Base-by-base conservation (phyloP, 495 filamentous ascomycete species). In the Chaetomium tenue region DNA sequence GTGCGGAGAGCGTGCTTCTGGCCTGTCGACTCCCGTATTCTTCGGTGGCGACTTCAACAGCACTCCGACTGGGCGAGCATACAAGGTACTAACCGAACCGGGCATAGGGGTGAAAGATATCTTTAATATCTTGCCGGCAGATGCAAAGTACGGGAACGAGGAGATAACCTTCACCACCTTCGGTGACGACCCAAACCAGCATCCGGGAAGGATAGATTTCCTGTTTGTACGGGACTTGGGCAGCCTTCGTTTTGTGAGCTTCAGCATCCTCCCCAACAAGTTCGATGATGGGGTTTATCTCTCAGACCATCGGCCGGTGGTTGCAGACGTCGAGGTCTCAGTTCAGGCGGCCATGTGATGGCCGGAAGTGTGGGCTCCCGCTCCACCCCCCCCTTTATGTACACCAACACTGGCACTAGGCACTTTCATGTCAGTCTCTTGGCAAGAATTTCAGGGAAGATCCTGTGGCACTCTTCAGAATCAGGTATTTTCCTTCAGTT, bases 11-110 rank as follows among this genome's bases (percentile, higher is more conserved):
- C 4, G 22, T 2, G 22, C 46, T 7, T 4, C 18, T 11, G 47
- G 2, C 53, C 63, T 0, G 26, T 53, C 0, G 11, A 60, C 70
- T 42, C 82, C 83, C 0, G 77, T 90, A 2, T 85, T 92, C 53
- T 77, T 96, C 25, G 82, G 84, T 0, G 92, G 91, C 12, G 91
- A 95, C 71, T 85, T 95, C 72, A 95, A 95, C 72, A 90, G 87
- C 66, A 79, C 88, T 57, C 84, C 85, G 0, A 72, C 72, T 13
- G 82, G 84, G 56, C 82, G 84, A 57, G 91, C 90, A 5, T 92
- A 94, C 70, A 72, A 75, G 50, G 77, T 83, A 25, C 67, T 93
- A 53, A 71, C 68, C 8, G 59, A 51, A 22, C 61, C 71, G 16
- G 66, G 52, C 37, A 71, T 67, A 2, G 70, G 70, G 11, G 70